Percentiles rank a stretch among this genome's conserved stretches.
These are phyloP conservation scores for Arthroderma sp. DNA, from an alignment of 2,329 filamentous ascomycete genomes.

Conservation along the genomic window DNA sequence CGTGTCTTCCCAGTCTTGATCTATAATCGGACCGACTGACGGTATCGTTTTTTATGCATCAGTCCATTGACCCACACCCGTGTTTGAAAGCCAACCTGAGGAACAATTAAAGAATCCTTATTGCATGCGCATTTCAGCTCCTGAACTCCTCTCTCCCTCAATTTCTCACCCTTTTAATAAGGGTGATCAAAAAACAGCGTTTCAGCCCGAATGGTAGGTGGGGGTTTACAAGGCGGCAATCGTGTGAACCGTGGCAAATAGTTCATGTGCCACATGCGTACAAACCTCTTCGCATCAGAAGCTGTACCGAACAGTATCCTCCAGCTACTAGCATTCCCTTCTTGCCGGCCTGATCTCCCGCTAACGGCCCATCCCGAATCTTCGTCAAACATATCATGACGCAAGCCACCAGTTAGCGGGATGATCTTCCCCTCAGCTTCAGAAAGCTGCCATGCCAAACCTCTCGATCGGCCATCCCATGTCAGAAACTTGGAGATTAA, in stretches of 20 bases:
- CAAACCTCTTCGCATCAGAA: constrained; percentile 41
- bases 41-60: too few species aligned
- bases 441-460: constrained; percentile 9
- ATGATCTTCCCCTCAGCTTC: constrained; percentile 8
- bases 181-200: constrained; percentile 10
- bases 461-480: constrained; percentile 10
- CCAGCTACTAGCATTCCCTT: constrained; percentile 28
- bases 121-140: too few species aligned
- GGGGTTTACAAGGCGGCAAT: constrained; percentile 6
- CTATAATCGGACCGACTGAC: too few species aligned
- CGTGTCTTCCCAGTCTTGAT: too few species aligned
- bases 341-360: not conserved
- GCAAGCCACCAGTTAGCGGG: constrained; percentile 3
- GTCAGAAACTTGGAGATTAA: constrained; percentile 8
- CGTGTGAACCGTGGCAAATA: constrained; percentile 23
- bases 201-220: constrained; percentile 12
- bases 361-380: not conserved
- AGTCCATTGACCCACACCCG: too few species aligned
- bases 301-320: constrained; percentile 44
- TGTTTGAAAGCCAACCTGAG: too few species aligned
- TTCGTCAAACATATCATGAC: constrained; percentile 5
- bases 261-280: constrained; percentile 40
- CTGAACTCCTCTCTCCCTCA: too few species aligned
- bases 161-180: not conserved
- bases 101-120: too few species aligned